Percentiles rank a stretch among this genome's conserved stretches.
phyloP scores from a whole-genome alignment of 192 early-diverging fungal species.

The Mortierella claussenii region DNA sequence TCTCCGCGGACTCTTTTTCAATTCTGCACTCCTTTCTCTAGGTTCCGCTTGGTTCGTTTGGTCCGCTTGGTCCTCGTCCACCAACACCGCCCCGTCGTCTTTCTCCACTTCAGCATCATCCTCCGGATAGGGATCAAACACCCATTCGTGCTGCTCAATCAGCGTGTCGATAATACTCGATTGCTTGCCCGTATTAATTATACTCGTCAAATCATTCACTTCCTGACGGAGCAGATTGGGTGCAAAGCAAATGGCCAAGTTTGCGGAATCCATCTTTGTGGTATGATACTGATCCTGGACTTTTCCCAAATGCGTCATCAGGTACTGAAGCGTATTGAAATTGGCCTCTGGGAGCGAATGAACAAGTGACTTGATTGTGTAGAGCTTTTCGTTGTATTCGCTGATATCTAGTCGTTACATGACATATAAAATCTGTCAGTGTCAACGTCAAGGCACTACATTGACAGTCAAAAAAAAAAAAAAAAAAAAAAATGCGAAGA shows the following conservation, averaged over 20 bases:
- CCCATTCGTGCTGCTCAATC: constrained; percentile 74
- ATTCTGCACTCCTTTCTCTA: too few species aligned
- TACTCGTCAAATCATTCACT: constrained; percentile 65
- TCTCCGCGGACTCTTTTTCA: too few species aligned
- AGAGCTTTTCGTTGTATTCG: constrained; percentile 78
- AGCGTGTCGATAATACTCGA: constrained; percentile 76
- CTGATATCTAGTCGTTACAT: constrained; percentile 55
- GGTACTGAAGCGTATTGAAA: constrained; percentile 64
- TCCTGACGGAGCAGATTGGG: constrained; percentile 76
- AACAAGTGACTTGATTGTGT: constrained; percentile 72
- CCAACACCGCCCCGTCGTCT: background rate
- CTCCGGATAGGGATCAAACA: constrained; percentile 61
- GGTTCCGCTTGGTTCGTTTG: background rate
- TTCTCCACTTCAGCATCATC: constrained; percentile 46
- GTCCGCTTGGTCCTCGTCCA: background rate
- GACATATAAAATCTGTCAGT: too few species aligned
- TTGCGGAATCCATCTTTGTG: constrained; percentile 94
- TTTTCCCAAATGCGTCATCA: constrained; percentile 73
- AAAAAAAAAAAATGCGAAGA: background rate
- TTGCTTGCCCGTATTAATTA: constrained; percentile 75
- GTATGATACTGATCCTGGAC: constrained; percentile 71
- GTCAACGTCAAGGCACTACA: too few species aligned
- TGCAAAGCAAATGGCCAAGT: constrained; percentile 90
- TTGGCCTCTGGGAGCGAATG: constrained; percentile 72
- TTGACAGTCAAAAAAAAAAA: background rate